A percentile compares a stretch with the other conserved stretches of the same genome.
Evolutionary conservation across 1,284 basidiomycete genomes (phyloP).

Genomic region (Ceratobasidium sp.): DNA sequence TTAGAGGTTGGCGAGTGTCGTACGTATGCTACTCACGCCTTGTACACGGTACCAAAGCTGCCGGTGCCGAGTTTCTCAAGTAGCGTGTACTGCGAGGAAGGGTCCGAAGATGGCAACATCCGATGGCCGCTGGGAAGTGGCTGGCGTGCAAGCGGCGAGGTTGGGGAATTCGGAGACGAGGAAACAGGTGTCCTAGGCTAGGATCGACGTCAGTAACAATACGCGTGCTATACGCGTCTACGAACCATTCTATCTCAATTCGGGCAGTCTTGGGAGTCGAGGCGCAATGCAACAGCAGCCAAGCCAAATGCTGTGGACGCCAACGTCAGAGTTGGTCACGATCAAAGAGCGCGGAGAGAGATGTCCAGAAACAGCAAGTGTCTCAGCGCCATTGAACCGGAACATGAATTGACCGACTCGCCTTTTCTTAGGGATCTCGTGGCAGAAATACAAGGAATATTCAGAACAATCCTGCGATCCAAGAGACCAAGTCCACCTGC

Average conservation of each 20-base stretch:
- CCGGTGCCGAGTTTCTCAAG: conserved; percentile 97
- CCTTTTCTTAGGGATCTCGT: neutral
- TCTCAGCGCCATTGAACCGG: conserved; percentile 4
- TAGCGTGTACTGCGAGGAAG: conserved; percentile 87
- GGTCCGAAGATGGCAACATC: conserved; percentile 56
- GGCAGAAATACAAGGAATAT: neutral
- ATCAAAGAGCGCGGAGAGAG: conserved; percentile 32
- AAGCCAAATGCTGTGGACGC: conserved; percentile 7
- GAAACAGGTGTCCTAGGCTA: conserved; percentile 22
- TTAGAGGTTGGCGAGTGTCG: neutral
- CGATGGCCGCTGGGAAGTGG: conserved; percentile 9
- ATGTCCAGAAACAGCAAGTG: conserved; percentile 19
- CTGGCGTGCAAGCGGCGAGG: conserved; percentile 16
- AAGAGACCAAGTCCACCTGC: neutral
- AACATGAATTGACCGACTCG: conserved; percentile 1
- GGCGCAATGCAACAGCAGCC: neutral
- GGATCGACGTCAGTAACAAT: neutral
- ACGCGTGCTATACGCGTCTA: neutral
- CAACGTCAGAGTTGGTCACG: neutral
- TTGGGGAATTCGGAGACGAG: conserved; percentile 31
- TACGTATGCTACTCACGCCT: conserved; percentile 62
- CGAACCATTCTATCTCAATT: conserved; percentile 24
- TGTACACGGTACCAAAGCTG: conserved; percentile 96
- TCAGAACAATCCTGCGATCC: neutral
- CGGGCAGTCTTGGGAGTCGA: neutral